Conservation (phyloP, 495 filamentous ascomycete species). For the Venustampulla echinocandica region DNA sequence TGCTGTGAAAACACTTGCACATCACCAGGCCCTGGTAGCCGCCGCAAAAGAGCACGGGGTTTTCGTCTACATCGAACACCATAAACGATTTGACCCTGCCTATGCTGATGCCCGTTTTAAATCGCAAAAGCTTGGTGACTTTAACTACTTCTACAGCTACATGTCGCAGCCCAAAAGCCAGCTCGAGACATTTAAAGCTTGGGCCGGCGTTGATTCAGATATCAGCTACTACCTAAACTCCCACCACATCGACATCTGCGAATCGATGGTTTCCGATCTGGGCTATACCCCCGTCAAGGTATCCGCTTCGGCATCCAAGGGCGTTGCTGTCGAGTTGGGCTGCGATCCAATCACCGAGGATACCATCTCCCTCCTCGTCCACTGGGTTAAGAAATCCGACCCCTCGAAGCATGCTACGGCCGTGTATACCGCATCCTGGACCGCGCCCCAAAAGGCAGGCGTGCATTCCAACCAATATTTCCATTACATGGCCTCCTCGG, state of each 20-base stretch:
- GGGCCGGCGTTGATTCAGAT: constrained; percentile 85
- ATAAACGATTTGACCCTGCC: constrained; percentile 90
- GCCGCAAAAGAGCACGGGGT: constrained; percentile 67
- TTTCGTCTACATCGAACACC: constrained; percentile 91
- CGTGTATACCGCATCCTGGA: constrained; percentile 95
- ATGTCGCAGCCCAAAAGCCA: constrained; percentile 93
- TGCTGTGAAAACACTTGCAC: constrained; percentile 71
- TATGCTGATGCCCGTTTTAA: constrained; percentile 79
- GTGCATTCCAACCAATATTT: constrained; percentile 95
- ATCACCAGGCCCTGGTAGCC: constrained; percentile 68
- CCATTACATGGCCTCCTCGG: constrained; percentile 76
- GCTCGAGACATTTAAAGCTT: constrained; percentile 91
- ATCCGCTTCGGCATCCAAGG: constrained; percentile 64
- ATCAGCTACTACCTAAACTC: constrained; percentile 94
- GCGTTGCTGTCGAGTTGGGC: constrained; percentile 53
- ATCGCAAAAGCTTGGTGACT: constrained; percentile 70
- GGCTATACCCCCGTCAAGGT: constrained; percentile 72
- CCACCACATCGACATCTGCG: constrained; percentile 86
- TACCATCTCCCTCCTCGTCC: constrained; percentile 81
- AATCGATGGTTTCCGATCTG: constrained; percentile 67
- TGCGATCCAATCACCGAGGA: constrained; percentile 79
- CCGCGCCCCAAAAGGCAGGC: constrained; percentile 80
- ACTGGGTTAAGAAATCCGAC: constrained; percentile 70
- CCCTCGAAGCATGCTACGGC: constrained; percentile 64
- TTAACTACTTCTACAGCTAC: constrained; percentile 97